A percentile compares a stretch with the other conserved stretches of the same genome.
These are phyloP conservation scores for Hordeum marinum DNA, from an alignment of 176 grass and related monocot species.

Conservation along the genomic window DNA sequence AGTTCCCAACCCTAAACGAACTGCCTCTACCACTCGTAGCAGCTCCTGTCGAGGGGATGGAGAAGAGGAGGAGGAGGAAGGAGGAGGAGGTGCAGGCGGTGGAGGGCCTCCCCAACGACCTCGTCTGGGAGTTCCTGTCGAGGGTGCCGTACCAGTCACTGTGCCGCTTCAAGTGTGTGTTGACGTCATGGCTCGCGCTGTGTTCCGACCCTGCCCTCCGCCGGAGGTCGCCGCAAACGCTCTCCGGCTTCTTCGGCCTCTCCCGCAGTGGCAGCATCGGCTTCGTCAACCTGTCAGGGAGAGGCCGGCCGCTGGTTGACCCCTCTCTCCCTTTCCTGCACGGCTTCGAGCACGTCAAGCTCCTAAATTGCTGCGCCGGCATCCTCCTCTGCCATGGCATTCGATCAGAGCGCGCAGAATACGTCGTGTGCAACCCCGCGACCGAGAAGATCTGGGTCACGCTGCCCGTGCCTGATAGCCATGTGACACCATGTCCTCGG, in stretches of 20 bases:
- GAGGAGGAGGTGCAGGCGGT: neutral
- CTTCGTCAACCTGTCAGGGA: neutral
- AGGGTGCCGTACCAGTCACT: neutral
- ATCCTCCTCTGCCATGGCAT: neutral
- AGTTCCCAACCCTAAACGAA: no score
- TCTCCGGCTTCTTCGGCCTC: neutral
- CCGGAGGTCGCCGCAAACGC: neutral
- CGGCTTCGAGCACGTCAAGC: neutral
- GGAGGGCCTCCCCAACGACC: neutral
- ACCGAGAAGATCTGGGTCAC: neutral
- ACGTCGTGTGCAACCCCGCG: neutral
- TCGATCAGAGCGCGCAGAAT: neutral
- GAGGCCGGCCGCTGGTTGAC: neutral
- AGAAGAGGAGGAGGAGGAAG: neutral
- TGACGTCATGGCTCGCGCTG: neutral
- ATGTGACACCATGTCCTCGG: neutral
- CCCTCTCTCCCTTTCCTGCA: neutral
- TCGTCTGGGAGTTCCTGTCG: neutral
- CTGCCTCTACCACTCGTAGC: no score
- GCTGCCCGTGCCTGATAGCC: neutral
- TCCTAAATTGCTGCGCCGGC: neutral
- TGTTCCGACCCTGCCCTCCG: neutral
- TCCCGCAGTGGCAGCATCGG: neutral
- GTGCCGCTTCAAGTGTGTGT: neutral
- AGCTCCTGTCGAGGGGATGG: neutral